Evolutionary conservation across 805 yeast genomes (phyloP).

Genomic region (Pichia rugopelliculosa): DNA sequence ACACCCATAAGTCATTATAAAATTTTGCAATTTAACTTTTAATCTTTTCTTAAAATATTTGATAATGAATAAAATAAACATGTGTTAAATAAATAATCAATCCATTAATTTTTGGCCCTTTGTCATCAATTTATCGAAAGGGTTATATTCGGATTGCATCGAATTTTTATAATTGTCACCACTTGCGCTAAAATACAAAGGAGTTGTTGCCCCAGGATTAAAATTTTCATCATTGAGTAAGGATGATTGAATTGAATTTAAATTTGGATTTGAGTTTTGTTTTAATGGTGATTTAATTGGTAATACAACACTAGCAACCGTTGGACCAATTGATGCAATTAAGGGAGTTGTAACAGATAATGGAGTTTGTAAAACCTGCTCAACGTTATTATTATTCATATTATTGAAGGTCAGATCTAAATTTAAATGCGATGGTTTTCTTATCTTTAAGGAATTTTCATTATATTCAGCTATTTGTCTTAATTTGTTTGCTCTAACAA

Average conservation of each 20-base stretch:
- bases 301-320: conserved; percentile 29
- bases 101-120: neutral
- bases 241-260: neutral
- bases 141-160: conserved; percentile 17
- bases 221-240: neutral
- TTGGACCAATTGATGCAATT: conserved; percentile 30
- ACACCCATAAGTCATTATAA: too few species aligned
- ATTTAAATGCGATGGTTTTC: conserved; percentile 21
- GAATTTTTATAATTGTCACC: neutral
- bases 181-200: conserved; percentile 1
- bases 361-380: conserved; percentile 6
- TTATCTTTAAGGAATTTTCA: conserved; percentile 8
- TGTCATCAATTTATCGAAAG: conserved; percentile 18
- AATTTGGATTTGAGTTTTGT: conserved; percentile 5
- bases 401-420: conserved; percentile 10
- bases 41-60: too few species aligned
- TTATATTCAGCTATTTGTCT: conserved; percentile 12
- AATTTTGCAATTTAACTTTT: too few species aligned
- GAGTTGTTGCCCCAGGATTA: conserved; percentile 3
- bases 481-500: neutral
- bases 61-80: too few species aligned
- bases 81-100: too few species aligned
- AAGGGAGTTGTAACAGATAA: conserved; percentile 30
- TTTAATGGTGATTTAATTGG: conserved; percentile 26
- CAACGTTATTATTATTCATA: neutral